These are phyloP conservation scores for Xylaria curta DNA, from an alignment of 495 filamentous ascomycete genomes.

Conservation along the genomic window DNA sequence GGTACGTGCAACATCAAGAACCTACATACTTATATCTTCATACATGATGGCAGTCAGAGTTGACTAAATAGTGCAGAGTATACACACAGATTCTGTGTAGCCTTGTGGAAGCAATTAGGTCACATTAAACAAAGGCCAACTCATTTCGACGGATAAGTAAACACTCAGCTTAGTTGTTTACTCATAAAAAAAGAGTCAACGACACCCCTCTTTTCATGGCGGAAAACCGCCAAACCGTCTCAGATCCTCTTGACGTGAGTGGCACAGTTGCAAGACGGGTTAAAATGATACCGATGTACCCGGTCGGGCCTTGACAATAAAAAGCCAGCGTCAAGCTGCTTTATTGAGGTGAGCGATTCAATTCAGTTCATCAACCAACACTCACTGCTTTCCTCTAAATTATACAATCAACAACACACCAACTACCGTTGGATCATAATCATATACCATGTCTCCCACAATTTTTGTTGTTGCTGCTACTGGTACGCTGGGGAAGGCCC, in stretches of 20 bases:
- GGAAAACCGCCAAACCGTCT: constrained; percentile 13
- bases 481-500: constrained; percentile 55
- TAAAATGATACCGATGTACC: neutral
- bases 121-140: neutral
- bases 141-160: neutral
- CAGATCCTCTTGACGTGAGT: neutral
- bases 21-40: neutral
- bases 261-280: neutral
- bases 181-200: neutral
- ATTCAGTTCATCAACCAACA: neutral
- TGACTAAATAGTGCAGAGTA: neutral
- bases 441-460: constrained; percentile 27
- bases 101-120: neutral
- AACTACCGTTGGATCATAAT: neutral
- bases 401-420: neutral
- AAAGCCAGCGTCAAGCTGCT: neutral
- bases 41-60: neutral
- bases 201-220: neutral
- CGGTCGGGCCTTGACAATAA: neutral
- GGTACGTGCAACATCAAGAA: no score
- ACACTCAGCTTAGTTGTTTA: neutral
- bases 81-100: neutral
- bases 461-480: constrained; percentile 58
- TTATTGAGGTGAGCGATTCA: neutral
- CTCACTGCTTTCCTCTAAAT: neutral